Evolutionary conservation across 1,284 basidiomycete species (phyloP), one percentile per base, ranked within the genome.

Genomic region (Malassezia yamatoensis): DNA sequence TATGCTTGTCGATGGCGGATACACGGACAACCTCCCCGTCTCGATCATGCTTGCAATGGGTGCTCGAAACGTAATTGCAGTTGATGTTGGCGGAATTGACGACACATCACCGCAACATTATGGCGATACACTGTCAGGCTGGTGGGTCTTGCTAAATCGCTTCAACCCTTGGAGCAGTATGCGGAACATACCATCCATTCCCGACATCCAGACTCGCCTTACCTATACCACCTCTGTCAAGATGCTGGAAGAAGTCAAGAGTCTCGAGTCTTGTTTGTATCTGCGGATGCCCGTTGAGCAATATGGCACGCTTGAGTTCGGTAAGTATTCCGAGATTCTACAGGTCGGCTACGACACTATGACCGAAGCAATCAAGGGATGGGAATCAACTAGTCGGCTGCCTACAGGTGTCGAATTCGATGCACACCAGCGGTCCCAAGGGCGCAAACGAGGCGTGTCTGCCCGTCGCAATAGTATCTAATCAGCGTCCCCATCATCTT

Each of bases 191-290:
- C 88, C 91, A 24, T 86, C 86, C 15, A 94, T 98, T 74, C 90
- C 94, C 1, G 93, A 98, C 72, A 89, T 99, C 51, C 94, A 96
- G 70, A 86, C 87, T 68, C 83, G 94, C 15, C 80, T 99, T 50
- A 89, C 93, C 49, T 99, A 98, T 76, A 93, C 96, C 1, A 93
- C 93, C 59, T 91, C 88, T 61, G 90, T 96, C 35, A 88, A 86
- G 72, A 93, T 88, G 11, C 79, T 98, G 9, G 90, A 96, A 75
- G 90, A 93, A 62, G 91, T 90, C 21, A 98, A 98, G 76, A 81
- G 82, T 3, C 82, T 86, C 5, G 85, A 86, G 5, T 86, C 86
- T 0, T 91, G 89, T 71, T 77, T 96, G 45, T 98, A 98, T 74
- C 85, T 96, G 77, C 82, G 84, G 54, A 89, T 98, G 87, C 94